phyloP scores from a whole-genome alignment of 768 basidiomycete species.

The Multifurca ochricompacta region DNA sequence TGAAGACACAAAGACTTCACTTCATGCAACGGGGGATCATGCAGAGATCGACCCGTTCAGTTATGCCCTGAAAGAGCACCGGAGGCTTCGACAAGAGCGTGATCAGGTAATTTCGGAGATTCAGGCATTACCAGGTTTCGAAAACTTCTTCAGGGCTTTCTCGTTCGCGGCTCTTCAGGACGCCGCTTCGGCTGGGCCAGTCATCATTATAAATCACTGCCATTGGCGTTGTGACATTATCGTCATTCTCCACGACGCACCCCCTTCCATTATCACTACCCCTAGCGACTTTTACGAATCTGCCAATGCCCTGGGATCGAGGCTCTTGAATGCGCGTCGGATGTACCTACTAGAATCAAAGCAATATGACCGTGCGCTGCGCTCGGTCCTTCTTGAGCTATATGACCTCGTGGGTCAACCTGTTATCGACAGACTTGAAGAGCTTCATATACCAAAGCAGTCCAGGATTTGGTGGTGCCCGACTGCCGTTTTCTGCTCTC shows the following conservation, averaged over 20 bases:
- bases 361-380: neutral
- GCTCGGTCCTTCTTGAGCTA: neutral
- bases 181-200: neutral
- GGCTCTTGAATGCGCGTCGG: neutral
- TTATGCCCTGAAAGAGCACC: neutral
- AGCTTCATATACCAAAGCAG: neutral
- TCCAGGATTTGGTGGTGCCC: conserved; percentile 11
- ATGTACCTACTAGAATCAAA: neutral
- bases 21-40: neutral
- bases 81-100: neutral
- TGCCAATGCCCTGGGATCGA: neutral
- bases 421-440: neutral
- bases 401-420: conserved; percentile 4
- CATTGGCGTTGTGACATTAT: neutral
- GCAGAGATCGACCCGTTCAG: neutral
- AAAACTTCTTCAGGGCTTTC: neutral
- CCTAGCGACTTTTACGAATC: neutral
- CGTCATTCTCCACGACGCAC: neutral
- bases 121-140: neutral
- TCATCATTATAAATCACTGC: conserved; percentile 3
- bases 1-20: neutral
- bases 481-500: conserved; percentile 6
- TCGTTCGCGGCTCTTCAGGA: neutral
- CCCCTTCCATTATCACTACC: neutral
- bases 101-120: neutral